These are phyloP conservation scores for Globisporangium nagaii DNA, from an alignment of 352 stramenopile species.

Conservation along the genomic window DNA sequence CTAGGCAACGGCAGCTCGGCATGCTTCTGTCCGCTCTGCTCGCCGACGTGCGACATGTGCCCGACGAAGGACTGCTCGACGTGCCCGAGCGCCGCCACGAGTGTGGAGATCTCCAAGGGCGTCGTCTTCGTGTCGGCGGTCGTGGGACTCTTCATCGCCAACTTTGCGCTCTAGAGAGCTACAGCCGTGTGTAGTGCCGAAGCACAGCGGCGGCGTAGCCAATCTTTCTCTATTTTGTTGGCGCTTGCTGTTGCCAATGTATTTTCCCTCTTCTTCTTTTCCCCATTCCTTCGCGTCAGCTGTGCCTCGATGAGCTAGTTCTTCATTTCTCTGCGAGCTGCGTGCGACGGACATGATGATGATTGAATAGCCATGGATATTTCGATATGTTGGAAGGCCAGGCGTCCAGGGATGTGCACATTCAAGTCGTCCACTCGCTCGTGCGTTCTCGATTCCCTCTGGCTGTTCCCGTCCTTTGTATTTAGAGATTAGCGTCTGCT, in stretches of 20 bases:
- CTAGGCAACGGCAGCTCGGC: constrained; percentile 13
- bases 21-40: constrained; percentile 20
- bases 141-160: constrained; percentile 7
- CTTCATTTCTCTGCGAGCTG: neutral
- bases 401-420: too few relatives aligned
- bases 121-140: constrained; percentile 11
- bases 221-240: neutral
- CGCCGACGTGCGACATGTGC: constrained; percentile 12
- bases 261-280: constrained; percentile 3
- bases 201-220: neutral
- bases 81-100: constrained; percentile 10
- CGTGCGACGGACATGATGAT: too few relatives aligned
- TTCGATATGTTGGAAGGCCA: too few relatives aligned
- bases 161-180: constrained; percentile 13
- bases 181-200: too few relatives aligned
- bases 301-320: too few relatives aligned
- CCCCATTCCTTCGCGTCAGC: neutral
- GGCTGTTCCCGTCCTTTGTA: too few relatives aligned
- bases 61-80: constrained; percentile 18
- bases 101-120: constrained; percentile 8
- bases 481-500: neutral
- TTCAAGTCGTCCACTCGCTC: too few relatives aligned
- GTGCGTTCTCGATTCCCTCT: too few relatives aligned
- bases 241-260: constrained; percentile 4
- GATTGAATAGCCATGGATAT: too few relatives aligned